phyloP scores from a whole-genome alignment of 2,329 filamentous ascomycete species.

The Clonostachys chloroleuca region DNA sequence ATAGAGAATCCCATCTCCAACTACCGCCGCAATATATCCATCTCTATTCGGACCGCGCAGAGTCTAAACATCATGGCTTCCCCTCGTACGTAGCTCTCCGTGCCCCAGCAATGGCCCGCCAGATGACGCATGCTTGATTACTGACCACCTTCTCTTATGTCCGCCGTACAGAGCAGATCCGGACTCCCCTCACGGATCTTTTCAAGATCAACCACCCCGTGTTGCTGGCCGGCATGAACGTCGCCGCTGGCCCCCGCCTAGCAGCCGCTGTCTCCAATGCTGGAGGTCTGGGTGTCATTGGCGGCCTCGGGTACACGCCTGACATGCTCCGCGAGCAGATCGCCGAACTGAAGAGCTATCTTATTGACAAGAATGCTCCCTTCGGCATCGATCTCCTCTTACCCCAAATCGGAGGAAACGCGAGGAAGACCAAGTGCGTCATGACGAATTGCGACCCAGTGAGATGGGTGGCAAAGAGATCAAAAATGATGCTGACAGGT shows the following conservation, averaged over 20 bases:
- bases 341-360: constrained; percentile 83
- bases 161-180: constrained; percentile 49
- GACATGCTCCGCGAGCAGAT: constrained; percentile 97
- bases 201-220: constrained; percentile 97
- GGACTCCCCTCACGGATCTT: constrained; percentile 89
- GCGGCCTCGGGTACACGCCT: constrained; percentile 91
- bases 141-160: neutral
- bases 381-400: constrained; percentile 93
- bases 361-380: constrained; percentile 86
- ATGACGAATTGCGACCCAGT: neutral
- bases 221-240: constrained; percentile 97
- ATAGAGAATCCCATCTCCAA: too few species aligned
- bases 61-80: too few species aligned
- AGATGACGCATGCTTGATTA: neutral
- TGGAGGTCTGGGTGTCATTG: constrained; percentile 93
- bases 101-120: too few species aligned
- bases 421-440: constrained; percentile 81
- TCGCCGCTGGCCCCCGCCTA: constrained; percentile 92
- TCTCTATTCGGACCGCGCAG: too few species aligned
- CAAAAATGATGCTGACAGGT: neutral
- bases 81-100: too few species aligned
- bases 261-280: constrained; percentile 97
- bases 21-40: too few species aligned
- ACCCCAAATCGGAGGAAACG: constrained; percentile 89
- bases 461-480: neutral